Evolutionary conservation across 306 rosid genomes (phyloP), one percentile per base, ranked within the genome.

Genomic region (Dryas octopetala): DNA sequence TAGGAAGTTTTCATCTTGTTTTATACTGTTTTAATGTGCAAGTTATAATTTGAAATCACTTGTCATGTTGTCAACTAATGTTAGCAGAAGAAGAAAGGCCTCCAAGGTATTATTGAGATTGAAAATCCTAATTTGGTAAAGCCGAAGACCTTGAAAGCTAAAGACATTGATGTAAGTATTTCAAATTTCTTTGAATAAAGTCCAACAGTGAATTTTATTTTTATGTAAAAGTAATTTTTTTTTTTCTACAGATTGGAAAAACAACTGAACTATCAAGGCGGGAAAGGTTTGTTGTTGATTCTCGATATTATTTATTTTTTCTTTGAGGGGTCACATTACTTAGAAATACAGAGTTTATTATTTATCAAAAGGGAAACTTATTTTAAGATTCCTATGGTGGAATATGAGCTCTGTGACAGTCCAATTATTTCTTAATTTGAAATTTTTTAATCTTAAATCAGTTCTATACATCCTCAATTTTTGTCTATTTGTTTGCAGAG

Each of bases 251-350:
- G 98, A 82, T 87, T 55, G 91, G 69, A 26, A 91, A 88, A 85
- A 91, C 96, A 62, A 84, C 87, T 74, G 98, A 91, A 82, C 97
- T 94, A 79, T 94, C 97, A 74, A 90, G 98, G 89, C 95, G 96
- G 69, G 98, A 94, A 89, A 91, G 98, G 97, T 94, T 68, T 58
- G 75, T 53, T 16, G 1, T 28, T 28, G 32, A 14, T 38, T 7
- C 53, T 28, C 32, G 28, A 38, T 51, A 23, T 69, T 23, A 50
- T 3, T 28, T 69, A 10, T 23, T 41, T n/a, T 64, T 19, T 74
- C 17, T 50, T 17, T 41, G 13, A 5, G n/a, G 0, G 11, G 19
- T 3, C 6, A 6, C 13, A 16, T n/a, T 45, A 62, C 48, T 2
- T 62, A 14, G 47, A 17, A 14, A 5, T 16, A 5, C 46, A 4